Evolutionary conservation across 495 filamentous ascomycete species (phyloP), one percentile per base, ranked within the genome.

Genomic region (Neurospora sp.): DNA sequence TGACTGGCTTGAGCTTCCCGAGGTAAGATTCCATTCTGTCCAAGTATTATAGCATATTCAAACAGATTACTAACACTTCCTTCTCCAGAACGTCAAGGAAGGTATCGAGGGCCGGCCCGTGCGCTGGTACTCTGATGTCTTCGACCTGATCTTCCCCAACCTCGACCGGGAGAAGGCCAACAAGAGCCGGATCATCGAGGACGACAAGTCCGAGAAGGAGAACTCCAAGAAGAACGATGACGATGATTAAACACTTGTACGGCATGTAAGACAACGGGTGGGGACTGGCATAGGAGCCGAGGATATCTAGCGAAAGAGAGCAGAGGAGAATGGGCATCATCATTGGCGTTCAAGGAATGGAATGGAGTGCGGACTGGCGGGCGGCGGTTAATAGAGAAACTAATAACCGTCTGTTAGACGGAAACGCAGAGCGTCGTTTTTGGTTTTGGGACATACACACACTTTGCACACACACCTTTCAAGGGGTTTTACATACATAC

Each of bases 1-100:
- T 54, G 96, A 99, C 86, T 99, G 96, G 96, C 84, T 98, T 69
- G 96, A 99, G 83, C 87, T 99, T 77, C 96, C 96, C 79, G 93
- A 97, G 87, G 96, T 98, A 85, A 82, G 91, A 82, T 54, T 72
- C 37, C 18, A 69, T 46, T 71, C 31, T 37, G 72, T 48, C 46
- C 41, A 39, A 16, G 27, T 5, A 38, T 35, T 11, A 23, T 12
- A n/a, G 1, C 16, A 20, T 14, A 2, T 4, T 16, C 42, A 37
- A 14, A 38, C 12, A 23, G 75, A 73, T 70, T 77, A 77, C 83
- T 86, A 79, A 86, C 82, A 69, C 71, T 71, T 42, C 54, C 5
- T 8, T 11, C 16, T 74, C 74, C 77, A 99, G 96, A 98, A 98
- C 77, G 98, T 99, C 85, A 98, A 98, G 82, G 86, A 96, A 78